Percentiles rank a stretch among this genome's conserved stretches.
These are phyloP conservation scores for Exophiala viscosa DNA, from an alignment of 2,329 filamentous ascomycete genomes.

Conservation along the genomic window DNA sequence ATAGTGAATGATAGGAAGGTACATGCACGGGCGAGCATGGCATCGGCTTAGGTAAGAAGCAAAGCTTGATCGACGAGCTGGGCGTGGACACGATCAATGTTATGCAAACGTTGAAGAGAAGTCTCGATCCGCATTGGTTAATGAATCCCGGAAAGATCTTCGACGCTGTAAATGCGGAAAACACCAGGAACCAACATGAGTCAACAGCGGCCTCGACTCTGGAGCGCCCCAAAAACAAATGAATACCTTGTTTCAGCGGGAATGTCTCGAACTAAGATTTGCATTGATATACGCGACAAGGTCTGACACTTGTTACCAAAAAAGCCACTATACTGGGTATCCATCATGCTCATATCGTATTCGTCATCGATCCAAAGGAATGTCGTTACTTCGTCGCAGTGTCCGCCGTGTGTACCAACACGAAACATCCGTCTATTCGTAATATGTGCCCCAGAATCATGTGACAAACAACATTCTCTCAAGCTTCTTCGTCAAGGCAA, in stretches of 20 bases:
- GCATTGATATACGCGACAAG: too few species aligned
- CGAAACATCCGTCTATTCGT: too few species aligned
- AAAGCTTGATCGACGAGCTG: slow-evolving; percentile 73
- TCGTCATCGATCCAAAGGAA: too few species aligned
- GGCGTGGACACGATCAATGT: slow-evolving; percentile 75
- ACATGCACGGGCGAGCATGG: slow-evolving; percentile 66
- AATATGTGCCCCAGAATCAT: background rate
- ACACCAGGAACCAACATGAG: slow-evolving; percentile 3
- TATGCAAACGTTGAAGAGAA: slow-evolving; percentile 77
- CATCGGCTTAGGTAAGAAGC: slow-evolving; percentile 82
- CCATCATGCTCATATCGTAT: too few species aligned
- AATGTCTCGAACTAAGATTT: background rate
- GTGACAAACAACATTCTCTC: slow-evolving; percentile 34
- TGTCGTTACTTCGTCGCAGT: too few species aligned
- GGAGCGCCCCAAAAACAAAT: slow-evolving; percentile 11
- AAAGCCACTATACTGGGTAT: too few species aligned
- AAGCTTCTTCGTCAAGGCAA: slow-evolving; percentile 50
- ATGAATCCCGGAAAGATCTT: slow-evolving; percentile 93
- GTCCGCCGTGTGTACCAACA: background rate
- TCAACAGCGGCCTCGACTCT: slow-evolving; percentile 24
- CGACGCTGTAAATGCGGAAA: slow-evolving; percentile 48
- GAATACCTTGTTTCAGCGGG: too few species aligned
- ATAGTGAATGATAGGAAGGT: slow-evolving; percentile 30
- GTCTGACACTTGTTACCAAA: too few species aligned
- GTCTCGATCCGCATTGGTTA: slow-evolving; percentile 80